These are phyloP conservation scores for Zymoseptoria pseudotritici DNA, from an alignment of 2,329 filamentous ascomycete genomes.

Conservation along the genomic window DNA sequence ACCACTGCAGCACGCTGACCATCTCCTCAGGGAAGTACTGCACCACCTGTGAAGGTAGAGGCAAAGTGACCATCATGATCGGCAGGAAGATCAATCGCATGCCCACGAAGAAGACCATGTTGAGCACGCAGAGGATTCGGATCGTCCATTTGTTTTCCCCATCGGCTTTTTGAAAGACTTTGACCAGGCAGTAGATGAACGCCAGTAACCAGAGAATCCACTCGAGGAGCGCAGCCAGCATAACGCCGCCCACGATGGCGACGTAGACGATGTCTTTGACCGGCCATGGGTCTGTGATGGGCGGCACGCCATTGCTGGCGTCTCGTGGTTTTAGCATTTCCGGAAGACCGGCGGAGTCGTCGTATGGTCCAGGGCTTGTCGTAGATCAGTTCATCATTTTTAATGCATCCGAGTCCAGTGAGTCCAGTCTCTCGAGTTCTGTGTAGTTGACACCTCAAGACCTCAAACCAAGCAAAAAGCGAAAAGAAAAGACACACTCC, in stretches of 20 bases:
- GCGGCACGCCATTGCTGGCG: constrained; percentile 4
- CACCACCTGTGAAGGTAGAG: constrained; percentile 65
- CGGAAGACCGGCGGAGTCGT: not conserved
- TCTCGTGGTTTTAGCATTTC: not conserved
- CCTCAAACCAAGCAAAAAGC: not conserved
- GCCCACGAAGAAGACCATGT: constrained; percentile 65
- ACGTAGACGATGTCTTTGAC: constrained; percentile 70
- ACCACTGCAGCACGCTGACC: constrained; percentile 76
- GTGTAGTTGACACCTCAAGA: not conserved
- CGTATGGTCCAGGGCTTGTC: not conserved
- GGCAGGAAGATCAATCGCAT: constrained; percentile 85
- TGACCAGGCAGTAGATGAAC: constrained; percentile 81
- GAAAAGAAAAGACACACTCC: not conserved
- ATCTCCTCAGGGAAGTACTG: constrained; percentile 63
- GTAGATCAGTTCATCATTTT: not conserved
- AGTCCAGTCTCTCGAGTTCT: not conserved
- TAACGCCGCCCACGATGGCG: constrained; percentile 68
- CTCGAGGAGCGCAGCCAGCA: constrained; percentile 79
- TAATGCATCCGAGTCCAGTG: not conserved
- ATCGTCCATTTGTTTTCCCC: constrained; percentile 61
- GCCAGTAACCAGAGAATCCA: constrained; percentile 95
- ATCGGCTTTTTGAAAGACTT: constrained; percentile 84
- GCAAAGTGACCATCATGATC: constrained; percentile 88
- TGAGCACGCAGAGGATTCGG: constrained; percentile 65
- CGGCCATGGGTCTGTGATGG: constrained; percentile 21